Percentiles rank a stretch among this genome's conserved stretches.
Evolutionary conservation across 768 basidiomycete species (phyloP).

Genomic region (Thelephora aurantiotincta): DNA sequence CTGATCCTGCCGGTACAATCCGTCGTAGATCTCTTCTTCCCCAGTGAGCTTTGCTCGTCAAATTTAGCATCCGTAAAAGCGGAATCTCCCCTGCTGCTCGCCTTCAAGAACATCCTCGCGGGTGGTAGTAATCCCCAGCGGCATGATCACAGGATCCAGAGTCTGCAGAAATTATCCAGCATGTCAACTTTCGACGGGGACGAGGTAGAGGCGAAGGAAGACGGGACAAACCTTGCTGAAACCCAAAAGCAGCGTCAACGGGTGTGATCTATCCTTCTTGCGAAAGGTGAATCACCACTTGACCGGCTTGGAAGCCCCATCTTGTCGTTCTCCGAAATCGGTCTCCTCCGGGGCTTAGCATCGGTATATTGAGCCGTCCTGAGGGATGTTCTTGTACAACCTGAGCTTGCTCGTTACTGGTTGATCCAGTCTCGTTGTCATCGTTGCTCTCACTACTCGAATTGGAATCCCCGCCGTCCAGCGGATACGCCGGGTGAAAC

Average conservation of each 20-base stretch:
- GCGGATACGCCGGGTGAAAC: no score
- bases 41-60: constrained; percentile 64
- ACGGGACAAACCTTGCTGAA: constrained; percentile 48
- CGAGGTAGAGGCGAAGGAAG: background rate
- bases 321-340: no score
- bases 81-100: constrained; percentile 13
- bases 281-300: constrained; percentile 4
- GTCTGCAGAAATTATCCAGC: constrained; percentile 54
- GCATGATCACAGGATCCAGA: constrained; percentile 71
- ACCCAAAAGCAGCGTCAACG: constrained; percentile 69
- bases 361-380: no score
- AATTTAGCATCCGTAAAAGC: background rate
- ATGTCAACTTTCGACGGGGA: background rate
- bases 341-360: constrained; percentile 70
- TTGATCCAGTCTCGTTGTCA: no score
- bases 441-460: no score
- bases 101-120: constrained; percentile 89
- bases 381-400: no score
- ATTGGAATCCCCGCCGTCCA: no score
- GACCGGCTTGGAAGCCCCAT: constrained; percentile 22
- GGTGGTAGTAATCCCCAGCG: constrained; percentile 85
- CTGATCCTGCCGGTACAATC: constrained; percentile 66
- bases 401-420: no score
- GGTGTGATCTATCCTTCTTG: constrained; percentile 43
- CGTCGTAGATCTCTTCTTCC: constrained; percentile 87